Conservation (phyloP, 2,329 filamentous ascomycete genomes). For the Aspergillus pseudoglaucus region DNA sequence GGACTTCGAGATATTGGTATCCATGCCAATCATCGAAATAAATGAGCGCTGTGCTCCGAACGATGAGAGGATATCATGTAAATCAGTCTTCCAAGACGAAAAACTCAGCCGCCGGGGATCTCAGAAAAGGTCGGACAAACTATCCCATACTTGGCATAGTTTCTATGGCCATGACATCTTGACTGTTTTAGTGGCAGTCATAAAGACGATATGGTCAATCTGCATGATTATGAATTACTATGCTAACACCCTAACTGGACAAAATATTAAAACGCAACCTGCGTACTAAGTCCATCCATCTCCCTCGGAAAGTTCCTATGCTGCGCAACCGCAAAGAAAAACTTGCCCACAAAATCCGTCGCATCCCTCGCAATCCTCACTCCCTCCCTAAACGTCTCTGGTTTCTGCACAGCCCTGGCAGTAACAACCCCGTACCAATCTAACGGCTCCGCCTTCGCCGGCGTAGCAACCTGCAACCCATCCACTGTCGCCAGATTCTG, state of each 20-base stretch:
- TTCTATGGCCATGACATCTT: no score
- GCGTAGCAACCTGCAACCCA: slow-evolving; percentile 40
- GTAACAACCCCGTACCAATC: slow-evolving; percentile 77
- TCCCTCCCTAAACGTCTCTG: slow-evolving; percentile 55
- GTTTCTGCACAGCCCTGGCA: slow-evolving; percentile 44
- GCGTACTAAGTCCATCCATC: slow-evolving; percentile 58
- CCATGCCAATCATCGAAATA: no score
- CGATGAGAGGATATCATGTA: no score
- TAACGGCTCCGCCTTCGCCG: slow-evolving; percentile 47
- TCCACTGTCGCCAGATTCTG: slow-evolving; percentile 24
- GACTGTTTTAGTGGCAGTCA: no score
- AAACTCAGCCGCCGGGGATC: no score
- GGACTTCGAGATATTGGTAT: no score
- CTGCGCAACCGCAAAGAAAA: slow-evolving; percentile 62
- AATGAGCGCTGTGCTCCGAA: no score
- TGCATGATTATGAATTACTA: not conserved
- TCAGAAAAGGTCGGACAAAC: no score
- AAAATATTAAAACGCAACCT: slow-evolving; percentile 59
- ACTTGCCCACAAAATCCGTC: slow-evolving; percentile 63
- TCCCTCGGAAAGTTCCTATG: slow-evolving; percentile 72
- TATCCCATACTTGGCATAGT: no score
- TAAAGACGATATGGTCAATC: not conserved
- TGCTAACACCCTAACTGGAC: not conserved
- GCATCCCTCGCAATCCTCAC: slow-evolving; percentile 61
- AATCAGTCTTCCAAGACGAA: no score